A percentile compares a stretch with the other conserved stretches of the same genome.
Evolutionary conservation across 306 rosid genomes (phyloP).

Genomic region (Pyrus pyrifolia): DNA sequence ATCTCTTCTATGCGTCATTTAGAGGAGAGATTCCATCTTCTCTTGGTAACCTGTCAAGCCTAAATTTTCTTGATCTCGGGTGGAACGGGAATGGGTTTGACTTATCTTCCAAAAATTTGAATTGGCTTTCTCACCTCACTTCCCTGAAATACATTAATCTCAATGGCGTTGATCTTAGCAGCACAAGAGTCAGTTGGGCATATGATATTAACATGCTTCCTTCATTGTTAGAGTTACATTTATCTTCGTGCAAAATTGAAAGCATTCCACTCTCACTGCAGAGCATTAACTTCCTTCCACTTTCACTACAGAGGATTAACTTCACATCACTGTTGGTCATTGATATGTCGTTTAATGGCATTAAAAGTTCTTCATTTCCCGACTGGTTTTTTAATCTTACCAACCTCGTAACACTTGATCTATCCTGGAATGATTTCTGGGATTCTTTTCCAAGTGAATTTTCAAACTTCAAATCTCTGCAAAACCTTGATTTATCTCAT

Average conservation of each 20-base stretch:
- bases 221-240: not conserved
- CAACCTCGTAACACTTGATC: not conserved
- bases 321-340: not conserved
- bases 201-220: not conserved
- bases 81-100: rapidly evolving
- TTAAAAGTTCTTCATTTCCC: not conserved
- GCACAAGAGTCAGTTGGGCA: not conserved
- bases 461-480: no score
- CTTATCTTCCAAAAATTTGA: not conserved
- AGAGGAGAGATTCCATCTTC: not conserved
- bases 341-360: rapidly evolving
- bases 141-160: conserved; percentile 28
- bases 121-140: conserved; percentile 24
- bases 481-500: rapidly evolving
- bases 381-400: not conserved
- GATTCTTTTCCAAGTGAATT: conserved; percentile 11
- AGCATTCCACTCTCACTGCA: not conserved
- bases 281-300: not conserved
- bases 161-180: conserved; percentile 13
- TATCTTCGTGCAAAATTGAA: rapidly evolving
- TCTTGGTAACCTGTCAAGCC: not conserved
- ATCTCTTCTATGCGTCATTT: conserved; percentile 26
- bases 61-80: conserved; percentile 12
- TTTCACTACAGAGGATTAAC: not conserved
- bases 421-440: rapidly evolving